Conservation (phyloP, 495 filamentous ascomycete genomes). For the Delitschia confertaspora region DNA sequence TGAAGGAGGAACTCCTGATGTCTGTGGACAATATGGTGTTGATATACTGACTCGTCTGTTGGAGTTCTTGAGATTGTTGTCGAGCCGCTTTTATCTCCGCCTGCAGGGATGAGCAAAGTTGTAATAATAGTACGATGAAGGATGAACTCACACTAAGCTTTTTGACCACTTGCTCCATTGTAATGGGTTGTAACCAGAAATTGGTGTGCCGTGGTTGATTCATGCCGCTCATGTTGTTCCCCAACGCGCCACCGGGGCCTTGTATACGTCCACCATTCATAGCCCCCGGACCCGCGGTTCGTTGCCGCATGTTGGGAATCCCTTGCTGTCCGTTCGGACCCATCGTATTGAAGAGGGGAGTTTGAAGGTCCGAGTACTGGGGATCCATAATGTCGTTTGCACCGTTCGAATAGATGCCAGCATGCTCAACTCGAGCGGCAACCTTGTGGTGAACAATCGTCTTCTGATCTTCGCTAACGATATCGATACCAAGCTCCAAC, state of each 20-base stretch:
- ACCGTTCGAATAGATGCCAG: constrained; percentile 58
- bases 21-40: constrained; percentile 64
- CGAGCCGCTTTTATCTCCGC: constrained; percentile 79
- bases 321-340: constrained; percentile 49
- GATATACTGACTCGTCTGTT: constrained; percentile 72
- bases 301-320: constrained; percentile 54
- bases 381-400: constrained; percentile 69
- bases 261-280: constrained; percentile 31
- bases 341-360: constrained; percentile 59
- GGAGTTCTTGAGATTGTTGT: constrained; percentile 76
- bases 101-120: constrained; percentile 43
- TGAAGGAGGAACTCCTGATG: constrained; percentile 51
- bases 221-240: constrained; percentile 49
- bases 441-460: constrained; percentile 98
- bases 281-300: constrained; percentile 64
- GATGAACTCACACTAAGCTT: constrained; percentile 67
- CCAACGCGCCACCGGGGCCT: constrained; percentile 20
- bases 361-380: constrained; percentile 81
- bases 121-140: constrained; percentile 2
- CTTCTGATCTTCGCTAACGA: constrained; percentile 96
- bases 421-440: constrained; percentile 89
- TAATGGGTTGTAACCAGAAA: constrained; percentile 78
- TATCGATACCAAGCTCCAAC: constrained; percentile 91
- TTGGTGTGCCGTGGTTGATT: constrained; percentile 62
- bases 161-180: constrained; percentile 91